phyloP scores from a whole-genome alignment of 2,329 filamentous ascomycete species.

The Pseudomassariella vexata region DNA sequence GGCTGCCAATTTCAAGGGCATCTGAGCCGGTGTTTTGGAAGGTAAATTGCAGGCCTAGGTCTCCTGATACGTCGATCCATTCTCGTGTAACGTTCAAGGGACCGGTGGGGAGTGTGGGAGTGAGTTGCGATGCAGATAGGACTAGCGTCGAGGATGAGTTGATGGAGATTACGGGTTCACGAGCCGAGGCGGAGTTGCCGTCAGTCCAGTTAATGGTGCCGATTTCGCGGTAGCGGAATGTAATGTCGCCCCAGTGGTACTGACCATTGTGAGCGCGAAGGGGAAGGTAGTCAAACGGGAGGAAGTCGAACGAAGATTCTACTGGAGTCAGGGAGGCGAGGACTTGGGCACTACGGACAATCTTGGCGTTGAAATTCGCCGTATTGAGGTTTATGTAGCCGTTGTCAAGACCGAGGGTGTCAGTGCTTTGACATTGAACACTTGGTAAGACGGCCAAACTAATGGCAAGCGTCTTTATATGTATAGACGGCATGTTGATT shows the following conservation, averaged over 20 bases:
- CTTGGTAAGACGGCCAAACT: too few relatives aligned
- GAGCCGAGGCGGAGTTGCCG: conserved; percentile 37
- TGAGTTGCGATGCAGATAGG: conserved; percentile 34
- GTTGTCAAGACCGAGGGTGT: conserved; percentile 31
- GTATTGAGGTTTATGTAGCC: conserved; percentile 34
- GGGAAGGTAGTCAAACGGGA: conserved; percentile 44
- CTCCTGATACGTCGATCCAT: conserved; percentile 42
- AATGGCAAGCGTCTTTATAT: too few relatives aligned
- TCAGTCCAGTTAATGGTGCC: conserved; percentile 35
- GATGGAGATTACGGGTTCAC: conserved; percentile 28
- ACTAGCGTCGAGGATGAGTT: conserved; percentile 15
- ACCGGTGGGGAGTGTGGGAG: conserved; percentile 31
- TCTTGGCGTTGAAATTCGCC: conserved; percentile 33
- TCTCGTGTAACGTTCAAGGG: conserved; percentile 42
- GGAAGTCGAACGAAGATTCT: conserved; percentile 43
- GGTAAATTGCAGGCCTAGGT: conserved; percentile 46
- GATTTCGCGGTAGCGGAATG: conserved; percentile 43
- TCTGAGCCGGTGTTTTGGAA: conserved; percentile 36
- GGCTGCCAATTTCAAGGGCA: conserved; percentile 45
- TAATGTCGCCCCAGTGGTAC: conserved; percentile 55
- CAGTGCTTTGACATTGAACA: too few relatives aligned
- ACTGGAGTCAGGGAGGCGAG: conserved; percentile 40
- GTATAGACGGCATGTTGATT: too few relatives aligned
- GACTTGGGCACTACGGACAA: conserved; percentile 39
- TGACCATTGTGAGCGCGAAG: conserved; percentile 43